Conservation (phyloP, 2,329 filamentous ascomycete species). For the Penicillium palitans region DNA sequence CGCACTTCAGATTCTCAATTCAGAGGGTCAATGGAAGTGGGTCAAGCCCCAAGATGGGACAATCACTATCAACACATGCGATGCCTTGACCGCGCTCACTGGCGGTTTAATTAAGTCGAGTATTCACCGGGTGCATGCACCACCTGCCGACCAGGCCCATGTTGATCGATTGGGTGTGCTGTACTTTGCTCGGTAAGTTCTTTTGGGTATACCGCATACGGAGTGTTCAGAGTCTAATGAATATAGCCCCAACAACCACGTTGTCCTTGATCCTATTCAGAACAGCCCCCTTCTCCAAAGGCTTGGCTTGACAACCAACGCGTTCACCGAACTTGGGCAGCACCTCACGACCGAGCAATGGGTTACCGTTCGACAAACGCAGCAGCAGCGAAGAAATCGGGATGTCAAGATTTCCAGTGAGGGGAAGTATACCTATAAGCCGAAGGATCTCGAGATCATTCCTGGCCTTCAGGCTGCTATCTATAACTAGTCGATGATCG, state of each 20-base stretch:
- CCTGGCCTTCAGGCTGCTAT: conserved; percentile 44
- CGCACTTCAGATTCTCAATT: conserved; percentile 57
- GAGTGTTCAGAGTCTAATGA: background rate
- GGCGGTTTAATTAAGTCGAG: conserved; percentile 53
- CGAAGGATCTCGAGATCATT: conserved; percentile 45
- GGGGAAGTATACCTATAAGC: conserved; percentile 38
- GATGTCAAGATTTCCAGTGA: conserved; percentile 38
- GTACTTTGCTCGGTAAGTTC: conserved; percentile 47
- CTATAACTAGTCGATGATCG: conserved; percentile 31
- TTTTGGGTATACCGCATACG: fast-evolving
- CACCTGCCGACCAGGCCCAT: conserved; percentile 51
- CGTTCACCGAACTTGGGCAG: conserved; percentile 43
- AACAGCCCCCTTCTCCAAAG: conserved; percentile 42
- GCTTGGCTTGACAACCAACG: conserved; percentile 40
- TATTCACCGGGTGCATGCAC: conserved; percentile 53
- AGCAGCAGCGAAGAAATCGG: conserved; percentile 43
- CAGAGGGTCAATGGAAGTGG: conserved; percentile 53
- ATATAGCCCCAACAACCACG: conserved; percentile 44
- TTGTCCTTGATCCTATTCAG: conserved; percentile 40
- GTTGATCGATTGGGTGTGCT: conserved; percentile 47
- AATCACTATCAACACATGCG: conserved; percentile 55
- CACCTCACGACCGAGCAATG: conserved; percentile 45
- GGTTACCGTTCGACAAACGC: conserved; percentile 44
- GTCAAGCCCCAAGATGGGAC: conserved; percentile 52
- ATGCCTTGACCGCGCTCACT: conserved; percentile 52